phyloP scores from a whole-genome alignment of 2,329 filamentous ascomycete genomes.

The Colletotrichum ledebouriae region DNA sequence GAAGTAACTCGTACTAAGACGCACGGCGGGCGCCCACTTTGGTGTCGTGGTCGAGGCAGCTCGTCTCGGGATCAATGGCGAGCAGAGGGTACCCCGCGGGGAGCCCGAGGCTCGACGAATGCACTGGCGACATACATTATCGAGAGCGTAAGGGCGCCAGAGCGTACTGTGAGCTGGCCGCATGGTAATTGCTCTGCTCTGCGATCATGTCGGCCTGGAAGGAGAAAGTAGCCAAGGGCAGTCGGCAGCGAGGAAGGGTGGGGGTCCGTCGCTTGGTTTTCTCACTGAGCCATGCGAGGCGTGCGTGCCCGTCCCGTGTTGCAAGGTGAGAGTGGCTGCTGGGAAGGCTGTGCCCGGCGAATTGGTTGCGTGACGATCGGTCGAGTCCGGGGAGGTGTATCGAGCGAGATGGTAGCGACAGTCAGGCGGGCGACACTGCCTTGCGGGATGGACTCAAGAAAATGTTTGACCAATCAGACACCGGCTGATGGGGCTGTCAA shows the following conservation, averaged over 20 bases:
- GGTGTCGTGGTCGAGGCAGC: slow-evolving; percentile 34
- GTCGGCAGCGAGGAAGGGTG: slow-evolving; percentile 4
- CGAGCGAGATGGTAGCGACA: neutral
- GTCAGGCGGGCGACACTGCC: slow-evolving; percentile 22
- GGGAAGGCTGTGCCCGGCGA: neutral
- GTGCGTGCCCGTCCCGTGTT: neutral
- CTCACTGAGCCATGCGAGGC: slow-evolving; percentile 15
- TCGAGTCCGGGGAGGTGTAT: neutral
- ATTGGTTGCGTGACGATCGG: neutral
- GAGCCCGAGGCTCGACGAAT: slow-evolving; percentile 22
- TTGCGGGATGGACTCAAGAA: slow-evolving; percentile 18
- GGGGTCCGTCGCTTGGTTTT: slow-evolving; percentile 1
- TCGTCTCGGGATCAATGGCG: slow-evolving; percentile 23
- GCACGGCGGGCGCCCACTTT: slow-evolving; percentile 36
- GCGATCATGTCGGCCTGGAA: slow-evolving; percentile 38
- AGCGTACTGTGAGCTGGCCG: slow-evolving; percentile 40
- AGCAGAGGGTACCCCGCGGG: neutral
- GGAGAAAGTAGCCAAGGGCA: neutral
- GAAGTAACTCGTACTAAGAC: slow-evolving; percentile 43
- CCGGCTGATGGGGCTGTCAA: neutral
- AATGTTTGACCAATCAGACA: slow-evolving; percentile 31
- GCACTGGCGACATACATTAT: slow-evolving; percentile 41
- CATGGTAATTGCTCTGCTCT: slow-evolving; percentile 41
- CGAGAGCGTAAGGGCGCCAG: slow-evolving; percentile 37
- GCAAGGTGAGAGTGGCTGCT: neutral